Percentiles rank a stretch among this genome's conserved stretches.
Conservation (phyloP, 2,329 filamentous ascomycete species). For the Exutisphaerella laricina region DNA sequence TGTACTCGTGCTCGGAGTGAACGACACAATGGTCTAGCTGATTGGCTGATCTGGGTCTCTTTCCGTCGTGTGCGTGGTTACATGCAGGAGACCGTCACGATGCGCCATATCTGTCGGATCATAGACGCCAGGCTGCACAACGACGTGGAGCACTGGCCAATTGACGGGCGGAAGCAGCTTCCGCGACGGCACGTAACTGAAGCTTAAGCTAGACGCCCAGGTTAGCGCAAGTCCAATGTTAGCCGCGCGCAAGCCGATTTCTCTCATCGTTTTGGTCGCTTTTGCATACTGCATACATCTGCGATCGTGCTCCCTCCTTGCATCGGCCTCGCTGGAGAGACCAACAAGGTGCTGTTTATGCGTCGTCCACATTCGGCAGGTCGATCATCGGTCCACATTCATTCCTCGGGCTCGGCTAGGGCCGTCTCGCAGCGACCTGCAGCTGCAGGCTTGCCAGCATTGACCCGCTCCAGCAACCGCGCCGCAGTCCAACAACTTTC, state of each 20-base stretch:
- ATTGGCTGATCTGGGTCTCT: constrained; percentile 6
- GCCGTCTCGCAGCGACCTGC: constrained; percentile 6
- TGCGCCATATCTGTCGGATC: neutral
- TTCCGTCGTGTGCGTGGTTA: constrained; percentile 7
- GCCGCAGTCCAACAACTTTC: constrained; percentile 13
- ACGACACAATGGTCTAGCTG: neutral
- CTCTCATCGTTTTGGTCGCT: constrained; percentile 12
- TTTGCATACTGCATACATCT: constrained; percentile 11
- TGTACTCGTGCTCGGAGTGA: constrained; percentile 1
- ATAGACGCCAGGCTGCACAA: constrained; percentile 5
- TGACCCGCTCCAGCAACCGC: constrained; percentile 13
- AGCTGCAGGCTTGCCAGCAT: constrained; percentile 13
- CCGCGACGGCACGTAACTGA: constrained; percentile 8
- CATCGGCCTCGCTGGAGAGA: constrained; percentile 5
- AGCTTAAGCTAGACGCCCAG: constrained; percentile 13
- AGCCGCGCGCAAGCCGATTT: constrained; percentile 15
- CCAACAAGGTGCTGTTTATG: neutral
- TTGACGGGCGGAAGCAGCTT: constrained; percentile 6
- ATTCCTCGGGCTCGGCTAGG: constrained; percentile 11
- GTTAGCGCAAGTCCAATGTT: constrained; percentile 3
- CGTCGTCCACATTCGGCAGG: neutral
- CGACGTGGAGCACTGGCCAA: neutral
- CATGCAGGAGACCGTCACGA: constrained; percentile 11
- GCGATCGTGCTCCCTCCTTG: constrained; percentile 9
- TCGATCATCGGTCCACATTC: neutral